Percentiles rank a stretch among this genome's conserved stretches.
Conservation (phyloP, 179 eudicot species). For the Carnegiea gigantea region DNA sequence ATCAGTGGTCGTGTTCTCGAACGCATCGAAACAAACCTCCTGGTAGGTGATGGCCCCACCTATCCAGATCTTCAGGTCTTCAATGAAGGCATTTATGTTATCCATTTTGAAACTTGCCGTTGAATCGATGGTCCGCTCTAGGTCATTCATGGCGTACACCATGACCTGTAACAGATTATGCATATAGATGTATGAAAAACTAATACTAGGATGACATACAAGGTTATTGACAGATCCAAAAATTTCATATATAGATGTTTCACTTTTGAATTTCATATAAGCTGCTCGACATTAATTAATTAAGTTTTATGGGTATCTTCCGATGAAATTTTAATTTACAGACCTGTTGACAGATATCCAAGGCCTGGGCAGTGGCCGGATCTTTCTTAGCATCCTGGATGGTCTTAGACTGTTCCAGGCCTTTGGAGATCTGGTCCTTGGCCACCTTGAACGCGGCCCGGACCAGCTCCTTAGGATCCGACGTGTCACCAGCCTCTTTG, state of each 20-base stretch:
- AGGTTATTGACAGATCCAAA: too few species aligned
- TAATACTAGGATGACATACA: too few species aligned
- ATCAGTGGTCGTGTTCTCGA: constrained; percentile 52
- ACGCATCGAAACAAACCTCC: constrained; percentile 61
- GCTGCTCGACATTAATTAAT: too few species aligned
- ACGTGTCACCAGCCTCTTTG: constrained; percentile 33
- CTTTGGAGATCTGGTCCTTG: constrained; percentile 37
- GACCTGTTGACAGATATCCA: constrained; percentile 43
- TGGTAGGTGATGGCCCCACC: constrained; percentile 56
- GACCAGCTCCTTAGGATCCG: constrained; percentile 56
- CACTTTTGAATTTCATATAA: too few species aligned
- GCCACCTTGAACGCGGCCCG: constrained; percentile 51
- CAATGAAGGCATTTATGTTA: constrained; percentile 27
- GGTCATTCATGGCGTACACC: constrained; percentile 40
- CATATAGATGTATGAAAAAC: too few species aligned
- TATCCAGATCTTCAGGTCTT: constrained; percentile 59
- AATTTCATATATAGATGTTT: too few species aligned
- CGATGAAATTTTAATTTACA: background rate
- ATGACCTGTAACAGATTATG: constrained; percentile 9
- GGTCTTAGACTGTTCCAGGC: constrained; percentile 30
- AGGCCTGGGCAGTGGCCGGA: constrained; percentile 33
- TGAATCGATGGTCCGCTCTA: constrained; percentile 41
- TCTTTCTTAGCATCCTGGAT: constrained; percentile 36
- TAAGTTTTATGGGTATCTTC: too few species aligned
- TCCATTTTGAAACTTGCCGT: constrained; percentile 23